Conservation (phyloP, 345 rosid species). For the Ceriops tagal region DNA sequence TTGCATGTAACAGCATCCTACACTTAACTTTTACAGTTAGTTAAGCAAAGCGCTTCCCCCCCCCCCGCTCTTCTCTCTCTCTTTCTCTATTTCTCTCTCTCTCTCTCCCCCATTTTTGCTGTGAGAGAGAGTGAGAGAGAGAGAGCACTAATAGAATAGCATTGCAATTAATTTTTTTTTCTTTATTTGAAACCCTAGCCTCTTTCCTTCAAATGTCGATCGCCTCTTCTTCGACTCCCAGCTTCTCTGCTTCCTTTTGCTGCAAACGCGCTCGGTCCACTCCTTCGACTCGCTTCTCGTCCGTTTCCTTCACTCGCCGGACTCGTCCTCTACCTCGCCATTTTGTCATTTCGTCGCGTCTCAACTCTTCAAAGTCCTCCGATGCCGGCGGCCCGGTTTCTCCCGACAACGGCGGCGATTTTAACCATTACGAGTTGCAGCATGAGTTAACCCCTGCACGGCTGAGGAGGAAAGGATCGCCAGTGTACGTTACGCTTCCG, state of each 20-base stretch:
- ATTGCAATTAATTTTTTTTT: too few species aligned
- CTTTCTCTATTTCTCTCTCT: too few species aligned
- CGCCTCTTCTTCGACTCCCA: constrained; percentile 30
- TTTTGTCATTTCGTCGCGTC: constrained; percentile 19
- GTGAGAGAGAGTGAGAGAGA: too few species aligned
- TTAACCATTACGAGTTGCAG: constrained; percentile 27
- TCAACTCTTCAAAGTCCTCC: constrained; percentile 24
- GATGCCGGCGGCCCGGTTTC: constrained; percentile 27
- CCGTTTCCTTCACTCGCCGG: constrained; percentile 10
- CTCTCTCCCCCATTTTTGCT: too few species aligned
- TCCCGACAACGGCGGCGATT: constrained; percentile 31
- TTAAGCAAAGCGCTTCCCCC: too few species aligned
- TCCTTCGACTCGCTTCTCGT: constrained; percentile 20
- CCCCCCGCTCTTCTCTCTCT: too few species aligned
- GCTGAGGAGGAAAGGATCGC: constrained; percentile 26
- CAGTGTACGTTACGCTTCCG: constrained; percentile 53
- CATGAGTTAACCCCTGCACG: constrained; percentile 15
- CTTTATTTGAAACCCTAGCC: too few species aligned
- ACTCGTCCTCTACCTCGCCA: constrained; percentile 10
- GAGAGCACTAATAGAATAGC: too few species aligned
- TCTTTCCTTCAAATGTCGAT: constrained; percentile 25
- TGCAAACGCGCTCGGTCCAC: constrained; percentile 21
- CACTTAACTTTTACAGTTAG: too few species aligned
- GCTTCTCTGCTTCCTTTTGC: constrained; percentile 32
- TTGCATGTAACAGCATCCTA: too few species aligned